Conservation (phyloP, 208 protist genomes). For the Sergeia podlipaevii region DNA sequence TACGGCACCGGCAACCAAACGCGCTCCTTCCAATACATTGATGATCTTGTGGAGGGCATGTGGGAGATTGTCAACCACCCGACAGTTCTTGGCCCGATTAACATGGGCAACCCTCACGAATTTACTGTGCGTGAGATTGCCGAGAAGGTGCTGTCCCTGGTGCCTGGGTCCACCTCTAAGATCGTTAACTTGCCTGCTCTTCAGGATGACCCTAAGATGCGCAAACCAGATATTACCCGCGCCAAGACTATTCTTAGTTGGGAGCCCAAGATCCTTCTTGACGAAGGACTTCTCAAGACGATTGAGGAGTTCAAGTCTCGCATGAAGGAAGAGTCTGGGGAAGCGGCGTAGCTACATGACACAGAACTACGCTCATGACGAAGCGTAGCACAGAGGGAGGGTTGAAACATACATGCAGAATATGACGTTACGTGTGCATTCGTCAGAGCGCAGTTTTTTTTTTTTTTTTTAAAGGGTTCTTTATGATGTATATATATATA, state of each 20-base stretch:
- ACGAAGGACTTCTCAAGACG: slow-evolving; percentile 43
- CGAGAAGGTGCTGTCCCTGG: slow-evolving; percentile 27
- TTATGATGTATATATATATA: too few species aligned
- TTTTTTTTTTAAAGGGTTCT: too few species aligned
- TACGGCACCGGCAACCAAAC: slow-evolving; percentile 92
- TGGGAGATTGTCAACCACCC: slow-evolving; percentile 39
- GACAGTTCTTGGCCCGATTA: slow-evolving; percentile 56
- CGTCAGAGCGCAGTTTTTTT: too few species aligned
- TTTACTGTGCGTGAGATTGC: slow-evolving; percentile 63
- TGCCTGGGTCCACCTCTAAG: slow-evolving; percentile 39
- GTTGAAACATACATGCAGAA: too few species aligned
- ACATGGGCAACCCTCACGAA: slow-evolving; percentile 74
- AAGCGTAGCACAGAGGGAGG: not conserved
- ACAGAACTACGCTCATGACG: not conserved
- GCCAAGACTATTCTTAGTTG: slow-evolving; percentile 50
- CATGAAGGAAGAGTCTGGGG: not conserved
- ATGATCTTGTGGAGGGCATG: slow-evolving; percentile 70
- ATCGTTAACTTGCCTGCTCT: slow-evolving; percentile 29
- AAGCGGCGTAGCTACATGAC: too few species aligned
- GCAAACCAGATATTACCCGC: slow-evolving; percentile 53
- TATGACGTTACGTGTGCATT: too few species aligned
- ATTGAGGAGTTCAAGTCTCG: slow-evolving; percentile 34
- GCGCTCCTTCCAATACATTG: slow-evolving; percentile 86
- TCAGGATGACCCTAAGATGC: slow-evolving; percentile 59
- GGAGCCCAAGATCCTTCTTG: slow-evolving; percentile 36